Evolutionary conservation across 2,329 filamentous ascomycete species (phyloP).

Genomic region (Botrytis byssoidea): DNA sequence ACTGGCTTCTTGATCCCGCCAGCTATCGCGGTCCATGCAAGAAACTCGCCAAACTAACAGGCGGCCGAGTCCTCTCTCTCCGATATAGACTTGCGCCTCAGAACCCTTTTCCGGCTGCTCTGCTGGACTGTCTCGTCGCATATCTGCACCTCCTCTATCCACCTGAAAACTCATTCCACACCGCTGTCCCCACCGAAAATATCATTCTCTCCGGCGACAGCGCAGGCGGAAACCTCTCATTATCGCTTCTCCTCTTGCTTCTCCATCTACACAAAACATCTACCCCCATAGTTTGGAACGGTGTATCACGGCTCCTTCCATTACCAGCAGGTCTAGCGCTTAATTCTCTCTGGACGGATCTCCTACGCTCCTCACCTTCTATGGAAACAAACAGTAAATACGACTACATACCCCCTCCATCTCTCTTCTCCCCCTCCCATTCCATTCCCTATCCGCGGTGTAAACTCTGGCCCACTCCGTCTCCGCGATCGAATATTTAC

Average conservation of each 20-base stretch:
- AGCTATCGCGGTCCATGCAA: constrained; percentile 60
- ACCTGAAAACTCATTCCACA: constrained; percentile 47
- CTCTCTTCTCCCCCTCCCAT: constrained; percentile 41
- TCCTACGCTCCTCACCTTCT: constrained; percentile 61
- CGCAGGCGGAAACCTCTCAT: constrained; percentile 69
- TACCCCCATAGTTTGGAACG: constrained; percentile 66
- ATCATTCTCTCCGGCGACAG: constrained; percentile 72
- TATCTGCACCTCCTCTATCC: constrained; percentile 63
- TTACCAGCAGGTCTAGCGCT: constrained; percentile 65
- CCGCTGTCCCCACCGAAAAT: constrained; percentile 60
- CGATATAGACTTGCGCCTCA: constrained; percentile 75
- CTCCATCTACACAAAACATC: constrained; percentile 56
- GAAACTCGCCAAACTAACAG: constrained; percentile 64
- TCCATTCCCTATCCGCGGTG: constrained; percentile 46
- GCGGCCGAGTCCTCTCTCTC: constrained; percentile 63
- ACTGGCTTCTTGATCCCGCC: constrained; percentile 68
- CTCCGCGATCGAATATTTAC: constrained; percentile 55
- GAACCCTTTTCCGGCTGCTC: constrained; percentile 68
- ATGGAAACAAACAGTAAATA: constrained; percentile 51
- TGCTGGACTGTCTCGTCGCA: constrained; percentile 69
- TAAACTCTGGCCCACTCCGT: constrained; percentile 55
- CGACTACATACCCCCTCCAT: constrained; percentile 63
- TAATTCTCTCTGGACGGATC: constrained; percentile 69
- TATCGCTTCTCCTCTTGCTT: constrained; percentile 66
- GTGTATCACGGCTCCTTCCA: constrained; percentile 50